Evolutionary conservation across 2,329 filamentous ascomycete species (phyloP).

Genomic region (Aaosphaeria arxii): DNA sequence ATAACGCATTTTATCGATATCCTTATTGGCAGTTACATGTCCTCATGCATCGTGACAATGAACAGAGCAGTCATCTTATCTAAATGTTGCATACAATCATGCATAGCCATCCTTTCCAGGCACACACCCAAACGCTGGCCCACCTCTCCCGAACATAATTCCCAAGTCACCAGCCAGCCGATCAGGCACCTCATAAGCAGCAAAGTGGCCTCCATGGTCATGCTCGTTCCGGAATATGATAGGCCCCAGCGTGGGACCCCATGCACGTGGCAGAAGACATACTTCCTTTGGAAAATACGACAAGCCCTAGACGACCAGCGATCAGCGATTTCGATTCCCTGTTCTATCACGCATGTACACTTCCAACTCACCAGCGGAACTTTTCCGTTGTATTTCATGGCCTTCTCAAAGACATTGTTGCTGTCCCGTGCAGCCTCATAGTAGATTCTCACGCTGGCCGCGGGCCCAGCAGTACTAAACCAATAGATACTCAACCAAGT

Average conservation of each 20-base stretch:
- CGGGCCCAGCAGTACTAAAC: conserved; percentile 64
- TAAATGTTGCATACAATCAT: no score
- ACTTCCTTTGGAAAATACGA: conserved; percentile 1
- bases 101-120: background rate
- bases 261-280: background rate
- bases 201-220: conserved; percentile 55
- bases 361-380: background rate
- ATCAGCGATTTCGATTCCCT: background rate
- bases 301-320: background rate
- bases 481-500: conserved; percentile 67
- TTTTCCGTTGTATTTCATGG: background rate
- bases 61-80: no score
- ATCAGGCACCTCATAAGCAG: conserved; percentile 54
- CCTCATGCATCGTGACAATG: no score
- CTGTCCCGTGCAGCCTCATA: background rate
- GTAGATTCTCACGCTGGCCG: conserved; percentile 58
- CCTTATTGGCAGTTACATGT: no score
- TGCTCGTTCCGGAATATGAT: conserved; percentile 12
- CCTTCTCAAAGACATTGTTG: background rate
- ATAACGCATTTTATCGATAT: no score
- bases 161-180: conserved; percentile 50
- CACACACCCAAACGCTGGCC: conserved; percentile 1
- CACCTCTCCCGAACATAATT: conserved; percentile 39
- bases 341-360: background rate
- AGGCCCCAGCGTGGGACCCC: conserved; percentile 1